Conservation (phyloP, 495 filamentous ascomycete species). For the Talaromyces liani region DNA sequence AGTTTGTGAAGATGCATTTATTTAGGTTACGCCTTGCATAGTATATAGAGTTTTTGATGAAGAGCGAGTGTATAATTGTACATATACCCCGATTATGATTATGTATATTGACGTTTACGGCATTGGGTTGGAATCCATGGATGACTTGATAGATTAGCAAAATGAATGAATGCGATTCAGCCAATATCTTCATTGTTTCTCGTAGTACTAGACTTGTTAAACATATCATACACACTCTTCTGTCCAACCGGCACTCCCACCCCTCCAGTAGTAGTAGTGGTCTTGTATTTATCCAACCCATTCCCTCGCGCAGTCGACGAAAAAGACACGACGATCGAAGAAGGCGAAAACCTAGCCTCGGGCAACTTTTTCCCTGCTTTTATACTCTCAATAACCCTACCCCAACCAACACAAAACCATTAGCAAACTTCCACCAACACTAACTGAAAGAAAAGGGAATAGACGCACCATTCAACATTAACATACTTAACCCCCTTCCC, state of each 20-base stretch:
- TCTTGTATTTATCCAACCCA: background rate
- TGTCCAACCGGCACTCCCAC: conserved; percentile 26
- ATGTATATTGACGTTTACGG: background rate
- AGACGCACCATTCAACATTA: conserved; percentile 67
- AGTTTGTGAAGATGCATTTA: conserved; percentile 19
- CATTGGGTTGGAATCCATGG: background rate
- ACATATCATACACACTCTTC: conserved; percentile 41
- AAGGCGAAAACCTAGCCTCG: conserved; percentile 59
- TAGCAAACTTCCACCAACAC: background rate
- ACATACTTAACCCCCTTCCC: conserved; percentile 69
- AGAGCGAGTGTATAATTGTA: conserved; percentile 5
- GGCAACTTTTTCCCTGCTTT: conserved; percentile 64
- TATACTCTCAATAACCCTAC: conserved; percentile 71
- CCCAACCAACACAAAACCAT: background rate
- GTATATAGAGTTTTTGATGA: background rate
- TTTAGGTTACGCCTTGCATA: background rate
- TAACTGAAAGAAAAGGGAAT: conserved; percentile 10
- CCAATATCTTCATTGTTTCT: background rate
- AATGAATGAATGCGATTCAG: background rate
- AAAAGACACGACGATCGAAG: conserved; percentile 15
- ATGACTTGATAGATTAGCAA: background rate
- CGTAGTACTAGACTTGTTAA: background rate
- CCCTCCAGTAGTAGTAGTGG: background rate
- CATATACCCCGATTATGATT: conserved; percentile 4
- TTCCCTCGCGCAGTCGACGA: background rate